phyloP scores from a whole-genome alignment of 2,329 filamentous ascomycete species.

The Coniochaeta ligniaria region DNA sequence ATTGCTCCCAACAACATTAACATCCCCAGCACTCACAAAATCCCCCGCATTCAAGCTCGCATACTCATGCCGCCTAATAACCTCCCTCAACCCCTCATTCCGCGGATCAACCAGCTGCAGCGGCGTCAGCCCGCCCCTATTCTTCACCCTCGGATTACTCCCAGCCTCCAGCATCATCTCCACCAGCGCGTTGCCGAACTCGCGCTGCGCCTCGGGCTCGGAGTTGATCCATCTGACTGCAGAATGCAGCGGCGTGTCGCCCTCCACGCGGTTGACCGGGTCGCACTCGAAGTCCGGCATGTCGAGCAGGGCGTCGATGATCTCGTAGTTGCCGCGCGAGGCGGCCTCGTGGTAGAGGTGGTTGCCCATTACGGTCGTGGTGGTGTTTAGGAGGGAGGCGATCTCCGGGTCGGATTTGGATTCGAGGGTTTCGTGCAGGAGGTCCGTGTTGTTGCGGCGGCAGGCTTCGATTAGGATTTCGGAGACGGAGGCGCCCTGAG shows the following conservation, averaged over 20 bases:
- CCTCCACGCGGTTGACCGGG: conserved; percentile 61
- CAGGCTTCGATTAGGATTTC: conserved; percentile 90
- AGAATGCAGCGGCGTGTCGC: conserved; percentile 74
- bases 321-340: conserved; percentile 75
- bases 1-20: conserved; percentile 3
- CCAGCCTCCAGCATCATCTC: conserved; percentile 81
- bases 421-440: conserved; percentile 69
- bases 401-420: conserved; percentile 56
- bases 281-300: conserved; percentile 83
- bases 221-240: conserved; percentile 71
- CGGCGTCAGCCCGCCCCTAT: conserved; percentile 67
- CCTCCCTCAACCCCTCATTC: conserved; percentile 52
- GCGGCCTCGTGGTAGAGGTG: conserved; percentile 87
- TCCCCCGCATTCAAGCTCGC: conserved; percentile 50
- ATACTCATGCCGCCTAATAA: conserved; percentile 68
- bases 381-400: conserved; percentile 74
- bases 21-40: conserved; percentile 35
- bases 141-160: conserved; percentile 48
- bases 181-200: conserved; percentile 59
- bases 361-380: conserved; percentile 80
- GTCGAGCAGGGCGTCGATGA: conserved; percentile 76
- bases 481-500: conserved; percentile 72
- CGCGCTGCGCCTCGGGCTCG: conserved; percentile 54
- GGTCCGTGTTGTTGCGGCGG: conserved; percentile 83
- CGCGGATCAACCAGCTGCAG: conserved; percentile 66